A percentile compares a stretch with the other conserved stretches of the same genome.
phyloP scores from a whole-genome alignment of 129 eudicot genomes.

The Lactuca sativa region DNA sequence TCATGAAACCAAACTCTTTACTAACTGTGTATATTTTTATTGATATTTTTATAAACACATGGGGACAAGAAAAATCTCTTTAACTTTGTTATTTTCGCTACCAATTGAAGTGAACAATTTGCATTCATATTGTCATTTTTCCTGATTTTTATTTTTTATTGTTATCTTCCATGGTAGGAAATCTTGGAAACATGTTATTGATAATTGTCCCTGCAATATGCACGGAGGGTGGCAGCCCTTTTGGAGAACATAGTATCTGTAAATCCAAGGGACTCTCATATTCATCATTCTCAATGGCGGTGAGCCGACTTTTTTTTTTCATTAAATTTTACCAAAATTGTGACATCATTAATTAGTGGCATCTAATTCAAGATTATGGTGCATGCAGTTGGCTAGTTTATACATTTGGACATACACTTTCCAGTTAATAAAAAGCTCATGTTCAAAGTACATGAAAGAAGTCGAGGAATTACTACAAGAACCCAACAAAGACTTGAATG shows the following conservation, averaged over 20 bases:
- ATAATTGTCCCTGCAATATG: slow-evolving; percentile 90
- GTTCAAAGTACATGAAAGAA: slow-evolving; percentile 33
- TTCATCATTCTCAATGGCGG: slow-evolving; percentile 93
- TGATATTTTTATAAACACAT: no score
- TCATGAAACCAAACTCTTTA: no score
- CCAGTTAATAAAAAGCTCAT: slow-evolving; percentile 59
- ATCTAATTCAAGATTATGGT: slow-evolving; percentile 21
- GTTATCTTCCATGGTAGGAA: slow-evolving; percentile 39
- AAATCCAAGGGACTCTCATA: slow-evolving; percentile 77
- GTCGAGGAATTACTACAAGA: slow-evolving; percentile 33
- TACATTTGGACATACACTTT: slow-evolving; percentile 79
- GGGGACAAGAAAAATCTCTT: no score
- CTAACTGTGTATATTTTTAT: slow-evolving; percentile 21
- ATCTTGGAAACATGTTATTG: slow-evolving; percentile 78
- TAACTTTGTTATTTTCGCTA: no score
- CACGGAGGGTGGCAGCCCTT: slow-evolving; percentile 76
- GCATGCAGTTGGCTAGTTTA: slow-evolving; percentile 74
- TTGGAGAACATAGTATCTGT: slow-evolving; percentile 69
- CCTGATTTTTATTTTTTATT: not conserved
- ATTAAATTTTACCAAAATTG: not conserved
- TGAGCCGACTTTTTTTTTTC: slow-evolving; percentile 17
- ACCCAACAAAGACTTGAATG: slow-evolving; percentile 58
- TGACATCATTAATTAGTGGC: not conserved
- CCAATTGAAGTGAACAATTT: no score
- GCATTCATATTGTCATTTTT: not conserved